Percentiles rank a stretch among this genome's conserved stretches.
These are phyloP conservation scores for Rhodosporidiobolus sp. DNA, from an alignment of 768 basidiomycete species.

Conservation along the genomic window DNA sequence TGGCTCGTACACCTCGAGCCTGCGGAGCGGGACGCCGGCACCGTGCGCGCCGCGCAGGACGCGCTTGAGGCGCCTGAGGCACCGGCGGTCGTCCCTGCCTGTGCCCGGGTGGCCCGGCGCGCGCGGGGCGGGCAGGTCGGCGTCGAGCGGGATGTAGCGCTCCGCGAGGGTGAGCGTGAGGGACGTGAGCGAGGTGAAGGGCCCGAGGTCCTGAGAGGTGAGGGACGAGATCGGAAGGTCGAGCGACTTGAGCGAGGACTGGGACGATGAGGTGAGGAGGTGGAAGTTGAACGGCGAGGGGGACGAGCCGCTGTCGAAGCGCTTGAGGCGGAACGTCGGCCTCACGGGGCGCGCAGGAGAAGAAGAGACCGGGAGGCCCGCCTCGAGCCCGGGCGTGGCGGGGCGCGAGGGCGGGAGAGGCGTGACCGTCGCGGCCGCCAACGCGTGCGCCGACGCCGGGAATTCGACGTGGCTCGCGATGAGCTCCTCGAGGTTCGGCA, in stretches of 20 bases:
- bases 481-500: slow-evolving; percentile 25
- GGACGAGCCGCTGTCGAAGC: slow-evolving; percentile 23
- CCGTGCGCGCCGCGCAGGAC: not conserved
- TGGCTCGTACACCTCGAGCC: slow-evolving; percentile 25
- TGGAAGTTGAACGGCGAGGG: slow-evolving; percentile 12
- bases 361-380: not conserved
- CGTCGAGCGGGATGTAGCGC: slow-evolving; percentile 19
- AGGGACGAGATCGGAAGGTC: slow-evolving; percentile 25
- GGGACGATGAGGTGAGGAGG: slow-evolving; percentile 6
- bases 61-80: not conserved
- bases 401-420: not conserved
- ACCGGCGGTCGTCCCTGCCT: not conserved
- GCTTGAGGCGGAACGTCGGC: slow-evolving; percentile 18
- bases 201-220: slow-evolving; percentile 13
- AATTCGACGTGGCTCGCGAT: slow-evolving; percentile 25
- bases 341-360: not conserved
- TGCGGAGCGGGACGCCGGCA: not conserved
- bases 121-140: not conserved
- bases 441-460: not conserved
- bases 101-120: not conserved
- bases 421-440: not conserved
- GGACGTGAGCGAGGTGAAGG: not conserved
- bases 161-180: slow-evolving; percentile 33
- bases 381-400: not conserved
- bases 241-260: not conserved